phyloP scores from a whole-genome alignment of 2,329 filamentous ascomycete genomes.

The Acrocalymma vagum region DNA sequence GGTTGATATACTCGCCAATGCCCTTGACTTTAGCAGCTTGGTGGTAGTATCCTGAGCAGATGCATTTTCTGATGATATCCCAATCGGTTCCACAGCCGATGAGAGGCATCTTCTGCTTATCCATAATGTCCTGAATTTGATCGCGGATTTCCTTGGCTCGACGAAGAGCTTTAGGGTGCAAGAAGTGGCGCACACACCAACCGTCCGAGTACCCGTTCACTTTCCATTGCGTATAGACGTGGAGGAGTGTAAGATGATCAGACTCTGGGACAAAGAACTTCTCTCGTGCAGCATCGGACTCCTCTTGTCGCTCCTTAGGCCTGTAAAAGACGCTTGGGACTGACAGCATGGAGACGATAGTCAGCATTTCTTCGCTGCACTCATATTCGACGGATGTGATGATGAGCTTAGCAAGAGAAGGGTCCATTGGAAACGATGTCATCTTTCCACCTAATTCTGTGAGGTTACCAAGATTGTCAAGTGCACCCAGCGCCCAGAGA shows the following conservation, averaged over 20 bases:
- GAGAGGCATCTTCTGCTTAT: constrained; percentile 88
- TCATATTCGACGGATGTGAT: constrained; percentile 90
- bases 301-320: constrained; percentile 94
- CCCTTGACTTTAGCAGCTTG: constrained; percentile 96
- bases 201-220: constrained; percentile 87
- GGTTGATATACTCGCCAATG: constrained; percentile 95
- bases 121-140: constrained; percentile 93
- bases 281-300: constrained; percentile 92
- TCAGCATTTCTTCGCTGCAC: constrained; percentile 97
- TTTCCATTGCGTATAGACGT: constrained; percentile 96
- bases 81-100: constrained; percentile 94
- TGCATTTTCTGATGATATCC: constrained; percentile 94
- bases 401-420: constrained; percentile 90
- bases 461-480: constrained; percentile 93
- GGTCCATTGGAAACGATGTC: constrained; percentile 99
- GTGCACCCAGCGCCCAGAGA: constrained; percentile 91
- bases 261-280: constrained; percentile 99
- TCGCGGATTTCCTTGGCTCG: constrained; percentile 93
- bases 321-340: constrained; percentile 97
- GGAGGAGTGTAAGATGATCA: constrained; percentile 92
- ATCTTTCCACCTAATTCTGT: constrained; percentile 88
- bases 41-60: constrained; percentile 97
- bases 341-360: constrained; percentile 96
- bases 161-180: constrained; percentile 93
- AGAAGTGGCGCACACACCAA: constrained; percentile 93